Evolutionary conservation across 129 eudicot genomes (phyloP).

Genomic region (Lactuca saligna): DNA sequence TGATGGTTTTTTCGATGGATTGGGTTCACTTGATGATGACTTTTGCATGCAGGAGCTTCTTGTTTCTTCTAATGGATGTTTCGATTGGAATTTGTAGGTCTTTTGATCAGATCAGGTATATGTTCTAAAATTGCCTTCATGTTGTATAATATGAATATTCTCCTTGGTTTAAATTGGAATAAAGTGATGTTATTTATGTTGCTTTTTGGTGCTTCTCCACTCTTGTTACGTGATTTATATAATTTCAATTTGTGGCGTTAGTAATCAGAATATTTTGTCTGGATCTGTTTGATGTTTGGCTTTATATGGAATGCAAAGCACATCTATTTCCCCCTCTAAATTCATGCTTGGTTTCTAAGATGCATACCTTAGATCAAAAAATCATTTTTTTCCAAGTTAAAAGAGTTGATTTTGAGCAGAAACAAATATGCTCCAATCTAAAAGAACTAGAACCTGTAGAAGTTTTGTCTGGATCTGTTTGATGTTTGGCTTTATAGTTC

Average conservation of each 20-base stretch:
- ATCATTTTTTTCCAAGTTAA: too few relatives aligned
- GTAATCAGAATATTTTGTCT: conserved; percentile 4
- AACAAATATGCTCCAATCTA: too few relatives aligned
- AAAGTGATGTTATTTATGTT: conserved; percentile 26
- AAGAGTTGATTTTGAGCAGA: too few relatives aligned
- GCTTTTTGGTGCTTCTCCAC: conserved; percentile 14
- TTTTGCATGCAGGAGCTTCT: conserved; percentile 44
- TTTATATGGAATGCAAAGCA: not conserved
- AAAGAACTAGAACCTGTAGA: too few relatives aligned
- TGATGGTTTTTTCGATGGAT: conserved; percentile 47
- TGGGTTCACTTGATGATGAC: conserved; percentile 54
- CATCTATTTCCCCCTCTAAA: not conserved
- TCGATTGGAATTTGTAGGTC: conserved; percentile 29
- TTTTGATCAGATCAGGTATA: conserved; percentile 24
- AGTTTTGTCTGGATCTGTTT: too few relatives aligned
- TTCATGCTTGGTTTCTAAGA: too few relatives aligned
- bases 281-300: not conserved
- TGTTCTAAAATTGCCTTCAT: conserved; percentile 15
- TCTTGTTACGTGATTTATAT: not conserved
- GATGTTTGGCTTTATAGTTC: too few relatives aligned
- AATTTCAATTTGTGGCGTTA: conserved; percentile 9
- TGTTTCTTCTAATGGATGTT: conserved; percentile 28
- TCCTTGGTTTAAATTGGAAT: conserved; percentile 22
- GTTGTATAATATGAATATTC: not conserved
- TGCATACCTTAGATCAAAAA: too few relatives aligned